These are phyloP conservation scores for Phaffia rhodozyma DNA, from an alignment of 1,284 basidiomycete species.

Conservation along the genomic window DNA sequence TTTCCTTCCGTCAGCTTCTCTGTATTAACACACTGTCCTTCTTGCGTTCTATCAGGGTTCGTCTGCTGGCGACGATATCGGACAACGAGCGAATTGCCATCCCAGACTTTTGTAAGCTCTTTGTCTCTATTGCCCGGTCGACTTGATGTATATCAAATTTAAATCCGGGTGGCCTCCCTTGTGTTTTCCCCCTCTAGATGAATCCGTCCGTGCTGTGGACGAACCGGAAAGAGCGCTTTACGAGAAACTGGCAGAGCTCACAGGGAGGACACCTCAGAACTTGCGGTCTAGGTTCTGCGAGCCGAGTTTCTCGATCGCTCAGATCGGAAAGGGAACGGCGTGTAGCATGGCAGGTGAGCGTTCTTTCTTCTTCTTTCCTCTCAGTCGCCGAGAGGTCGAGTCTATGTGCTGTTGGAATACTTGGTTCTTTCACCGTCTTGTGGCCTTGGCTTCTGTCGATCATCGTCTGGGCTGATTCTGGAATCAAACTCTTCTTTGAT, in stretches of 20 bases:
- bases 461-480: conserved; percentile 53
- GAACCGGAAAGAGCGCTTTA: conserved; percentile 56
- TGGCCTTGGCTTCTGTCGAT: conserved; percentile 23
- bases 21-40: not conserved
- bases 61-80: conserved; percentile 7
- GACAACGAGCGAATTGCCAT: conserved; percentile 35
- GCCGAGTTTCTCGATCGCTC: conserved; percentile 12
- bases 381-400: not conserved
- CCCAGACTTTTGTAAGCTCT: conserved; percentile 67
- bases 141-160: not conserved
- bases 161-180: too few relatives aligned
- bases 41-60: not conserved
- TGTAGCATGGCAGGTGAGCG: conserved; percentile 54
- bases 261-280: conserved; percentile 10
- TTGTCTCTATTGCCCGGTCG: conserved; percentile 24
- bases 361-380: conserved; percentile 12
- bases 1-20: not conserved
- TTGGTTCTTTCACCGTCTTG: conserved; percentile 19
- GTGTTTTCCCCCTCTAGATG: conserved; percentile 42
- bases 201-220: conserved; percentile 54
- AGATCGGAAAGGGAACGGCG: conserved; percentile 12
- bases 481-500: conserved; percentile 40
- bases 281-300: conserved; percentile 9
- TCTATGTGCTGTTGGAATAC: too few relatives aligned
- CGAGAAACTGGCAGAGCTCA: conserved; percentile 46